These are phyloP conservation scores for Vitis hybrid DNA, from an alignment of 177 flowering plant species.

Conservation along the genomic window DNA sequence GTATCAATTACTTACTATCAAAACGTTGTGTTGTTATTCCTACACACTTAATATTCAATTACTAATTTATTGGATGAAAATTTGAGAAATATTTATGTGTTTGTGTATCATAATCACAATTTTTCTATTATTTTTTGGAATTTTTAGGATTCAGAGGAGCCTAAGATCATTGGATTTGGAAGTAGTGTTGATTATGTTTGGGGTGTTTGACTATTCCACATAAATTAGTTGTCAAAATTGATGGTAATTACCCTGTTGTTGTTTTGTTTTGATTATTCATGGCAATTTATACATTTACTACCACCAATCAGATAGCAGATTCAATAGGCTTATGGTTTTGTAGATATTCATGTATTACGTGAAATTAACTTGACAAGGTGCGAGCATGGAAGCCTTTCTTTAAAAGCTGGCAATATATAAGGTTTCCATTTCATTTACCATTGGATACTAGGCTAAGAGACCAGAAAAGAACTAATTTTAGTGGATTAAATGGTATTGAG, in stretches of 20 bases:
- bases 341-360: slow-evolving; percentile 53
- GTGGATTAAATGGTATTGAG: slow-evolving; percentile 31
- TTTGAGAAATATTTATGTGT: neutral
- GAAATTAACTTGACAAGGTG: slow-evolving; percentile 90
- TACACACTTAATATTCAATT: neutral
- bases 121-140: neutral
- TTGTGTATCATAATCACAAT: neutral
- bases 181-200: slow-evolving; percentile 62
- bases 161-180: slow-evolving; percentile 65
- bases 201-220: slow-evolving; percentile 87
- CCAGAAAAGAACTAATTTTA: slow-evolving; percentile 25
- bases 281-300: neutral
- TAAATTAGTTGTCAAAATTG: slow-evolving; percentile 67
- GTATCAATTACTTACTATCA: slow-evolving; percentile 71
- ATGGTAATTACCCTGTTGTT: slow-evolving; percentile 40
- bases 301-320: neutral
- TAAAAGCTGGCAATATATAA: slow-evolving; percentile 48
- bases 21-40: slow-evolving; percentile 52
- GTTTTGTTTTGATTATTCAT: neutral
- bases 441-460: slow-evolving; percentile 34
- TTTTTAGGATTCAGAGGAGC: slow-evolving; percentile 61
- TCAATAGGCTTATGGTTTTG: slow-evolving; percentile 5
- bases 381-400: slow-evolving; percentile 78
- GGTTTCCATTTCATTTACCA: slow-evolving; percentile 43
- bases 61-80: slow-evolving; percentile 2